Evolutionary conservation across 371 early-diverging fungal species (phyloP).

Genomic region (Saksenaea oblongispora): DNA sequence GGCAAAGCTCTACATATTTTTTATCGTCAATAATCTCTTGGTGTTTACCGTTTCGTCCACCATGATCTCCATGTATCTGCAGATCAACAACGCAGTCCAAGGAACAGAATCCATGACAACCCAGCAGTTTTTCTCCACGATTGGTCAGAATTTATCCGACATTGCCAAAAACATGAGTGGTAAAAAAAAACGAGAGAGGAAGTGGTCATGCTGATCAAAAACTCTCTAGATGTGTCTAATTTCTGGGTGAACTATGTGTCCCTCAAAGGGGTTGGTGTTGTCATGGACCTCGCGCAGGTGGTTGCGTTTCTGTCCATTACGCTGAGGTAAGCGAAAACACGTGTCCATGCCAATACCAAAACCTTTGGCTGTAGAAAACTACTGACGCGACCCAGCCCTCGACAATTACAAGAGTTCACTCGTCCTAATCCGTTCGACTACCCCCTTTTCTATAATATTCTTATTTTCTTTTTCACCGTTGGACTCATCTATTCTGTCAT

Average conservation of each 20-base stretch:
- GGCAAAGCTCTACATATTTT: constrained; percentile 79
- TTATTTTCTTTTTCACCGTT: constrained; percentile 64
- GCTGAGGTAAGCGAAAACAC: constrained; percentile 36
- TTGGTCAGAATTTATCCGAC: constrained; percentile 31
- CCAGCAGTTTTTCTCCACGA: constrained; percentile 21
- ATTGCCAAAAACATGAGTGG: constrained; percentile 37
- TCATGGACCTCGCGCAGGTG: constrained; percentile 71
- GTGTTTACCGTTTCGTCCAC: constrained; percentile 65
- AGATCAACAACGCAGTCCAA: constrained; percentile 41
- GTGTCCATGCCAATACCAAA: background rate
- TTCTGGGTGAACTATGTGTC: constrained; percentile 79
- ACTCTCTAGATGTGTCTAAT: constrained; percentile 33
- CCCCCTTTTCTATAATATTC: constrained; percentile 67
- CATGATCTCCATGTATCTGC: constrained; percentile 50
- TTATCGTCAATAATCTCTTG: constrained; percentile 70
- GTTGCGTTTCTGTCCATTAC: constrained; percentile 58
- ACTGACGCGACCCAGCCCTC: constrained; percentile 69
- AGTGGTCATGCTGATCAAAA: background rate
- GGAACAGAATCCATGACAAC: constrained; percentile 20
- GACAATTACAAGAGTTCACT: constrained; percentile 64
- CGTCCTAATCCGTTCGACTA: constrained; percentile 75
- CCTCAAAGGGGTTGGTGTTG: constrained; percentile 62
- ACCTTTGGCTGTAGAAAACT: constrained; percentile 37
- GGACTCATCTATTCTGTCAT: constrained; percentile 71
- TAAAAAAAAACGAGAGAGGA: constrained; percentile 11